Conservation (phyloP, 2,329 filamentous ascomycete species). For the Botrytis medusae region DNA sequence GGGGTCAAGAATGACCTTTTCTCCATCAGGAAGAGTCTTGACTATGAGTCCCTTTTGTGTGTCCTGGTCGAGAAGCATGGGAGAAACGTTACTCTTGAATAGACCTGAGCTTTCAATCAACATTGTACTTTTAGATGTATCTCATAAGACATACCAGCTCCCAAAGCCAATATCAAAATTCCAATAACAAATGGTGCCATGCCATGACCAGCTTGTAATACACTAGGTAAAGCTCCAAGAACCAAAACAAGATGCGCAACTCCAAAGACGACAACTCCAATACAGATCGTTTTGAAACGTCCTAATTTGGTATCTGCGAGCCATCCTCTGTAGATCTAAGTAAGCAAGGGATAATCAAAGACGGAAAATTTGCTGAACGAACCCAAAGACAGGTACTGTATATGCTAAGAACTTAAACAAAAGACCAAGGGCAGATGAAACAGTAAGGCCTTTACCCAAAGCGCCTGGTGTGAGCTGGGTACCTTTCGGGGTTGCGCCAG, state of each 20-base stretch:
- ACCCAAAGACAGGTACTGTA: constrained; percentile 38
- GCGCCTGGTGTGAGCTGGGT: constrained; percentile 51
- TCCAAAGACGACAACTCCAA: constrained; percentile 52
- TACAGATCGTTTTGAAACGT: constrained; percentile 61
- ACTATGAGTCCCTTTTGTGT: constrained; percentile 44
- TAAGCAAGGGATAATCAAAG: constrained; percentile 42
- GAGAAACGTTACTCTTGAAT: constrained; percentile 70
- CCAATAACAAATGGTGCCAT: constrained; percentile 47
- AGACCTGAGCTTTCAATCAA: constrained; percentile 52
- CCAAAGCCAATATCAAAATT: constrained; percentile 34
- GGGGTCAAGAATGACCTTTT: constrained; percentile 61
- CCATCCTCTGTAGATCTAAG: constrained; percentile 43
- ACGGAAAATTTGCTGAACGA: constrained; percentile 10
- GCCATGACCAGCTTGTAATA: constrained; percentile 55
- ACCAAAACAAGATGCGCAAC: constrained; percentile 61
- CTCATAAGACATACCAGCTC: constrained; percentile 40
- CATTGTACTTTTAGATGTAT: constrained; percentile 45
- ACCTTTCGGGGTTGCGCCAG: constrained; percentile 42
- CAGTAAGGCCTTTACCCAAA: constrained; percentile 56
- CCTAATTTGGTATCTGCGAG: constrained; percentile 65
- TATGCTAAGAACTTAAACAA: constrained; percentile 53
- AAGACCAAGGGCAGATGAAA: constrained; percentile 53
- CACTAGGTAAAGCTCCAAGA: constrained; percentile 28
- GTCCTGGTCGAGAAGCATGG: constrained; percentile 60
- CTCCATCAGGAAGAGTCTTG: constrained; percentile 52